Conservation (phyloP, 2,329 filamentous ascomycete species). For the Aspergillus candidus region DNA sequence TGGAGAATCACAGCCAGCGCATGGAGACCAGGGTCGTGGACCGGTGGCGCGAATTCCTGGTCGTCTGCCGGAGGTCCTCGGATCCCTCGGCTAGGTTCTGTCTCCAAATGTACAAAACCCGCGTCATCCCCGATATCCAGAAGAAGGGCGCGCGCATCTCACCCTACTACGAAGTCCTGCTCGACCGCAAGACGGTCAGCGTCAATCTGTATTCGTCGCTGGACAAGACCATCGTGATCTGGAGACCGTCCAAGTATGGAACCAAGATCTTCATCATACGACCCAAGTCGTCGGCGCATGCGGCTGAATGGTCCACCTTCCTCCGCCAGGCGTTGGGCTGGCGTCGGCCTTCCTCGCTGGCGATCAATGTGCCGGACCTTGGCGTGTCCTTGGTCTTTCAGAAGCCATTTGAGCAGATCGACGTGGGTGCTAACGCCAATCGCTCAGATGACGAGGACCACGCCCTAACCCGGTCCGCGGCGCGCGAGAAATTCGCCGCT, state of each 20-base stretch:
- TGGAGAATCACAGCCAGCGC: constrained; percentile 57
- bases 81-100: constrained; percentile 51
- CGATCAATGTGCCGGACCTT: constrained; percentile 59
- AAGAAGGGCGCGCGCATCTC: constrained; percentile 47
- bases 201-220: constrained; percentile 61
- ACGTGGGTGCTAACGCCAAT: constrained; percentile 32
- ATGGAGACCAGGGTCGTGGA: constrained; percentile 54
- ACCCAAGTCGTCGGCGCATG: constrained; percentile 54
- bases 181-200: constrained; percentile 48
- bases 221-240: constrained; percentile 62
- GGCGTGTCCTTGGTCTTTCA: constrained; percentile 53
- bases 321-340: constrained; percentile 55
- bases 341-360: constrained; percentile 50
- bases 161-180: constrained; percentile 52
- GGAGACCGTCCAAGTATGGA: constrained; percentile 49
- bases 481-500: constrained; percentile 52
- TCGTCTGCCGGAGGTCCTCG: constrained; percentile 55
- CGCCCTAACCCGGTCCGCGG: constrained; percentile 24
- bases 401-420: constrained; percentile 53
- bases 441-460: constrained; percentile 43
- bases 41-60: constrained; percentile 60
- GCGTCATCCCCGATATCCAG: constrained; percentile 58
- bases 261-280: constrained; percentile 59
- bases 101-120: constrained; percentile 56
- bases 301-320: constrained; percentile 65